phyloP scores from a whole-genome alignment of 148 eudicot genomes.

The Silene latifolia region DNA sequence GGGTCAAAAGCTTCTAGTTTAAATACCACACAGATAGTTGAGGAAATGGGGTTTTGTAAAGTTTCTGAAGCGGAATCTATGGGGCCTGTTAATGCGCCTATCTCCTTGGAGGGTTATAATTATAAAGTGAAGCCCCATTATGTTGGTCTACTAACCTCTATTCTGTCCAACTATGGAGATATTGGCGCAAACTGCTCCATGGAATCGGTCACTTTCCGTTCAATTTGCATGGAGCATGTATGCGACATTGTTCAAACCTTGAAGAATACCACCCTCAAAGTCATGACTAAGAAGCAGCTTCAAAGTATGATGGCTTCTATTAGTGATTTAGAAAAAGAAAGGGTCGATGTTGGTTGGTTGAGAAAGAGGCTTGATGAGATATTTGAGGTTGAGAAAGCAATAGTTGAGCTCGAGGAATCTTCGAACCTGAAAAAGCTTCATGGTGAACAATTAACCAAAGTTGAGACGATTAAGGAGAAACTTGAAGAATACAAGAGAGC shows the following conservation, averaged over 20 bases:
- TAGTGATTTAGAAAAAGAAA: slow-evolving; percentile 4
- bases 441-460: background rate
- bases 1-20: background rate
- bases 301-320: background rate
- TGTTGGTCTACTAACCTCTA: background rate
- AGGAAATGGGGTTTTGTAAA: background rate
- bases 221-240: slow-evolving; percentile 5
- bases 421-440: background rate
- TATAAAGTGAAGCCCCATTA: slow-evolving; percentile 6
- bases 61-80: background rate
- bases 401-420: background rate
- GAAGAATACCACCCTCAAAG: background rate
- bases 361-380: slow-evolving; percentile 16
- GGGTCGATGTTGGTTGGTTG: slow-evolving; percentile 14
- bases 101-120: background rate
- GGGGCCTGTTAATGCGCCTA: background rate
- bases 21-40: background rate
- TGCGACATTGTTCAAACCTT: slow-evolving; percentile 4
- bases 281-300: slow-evolving; percentile 2
- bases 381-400: background rate
- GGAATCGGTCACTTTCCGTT: background rate
- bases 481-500: background rate
- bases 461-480: background rate
- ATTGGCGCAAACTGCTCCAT: slow-evolving; percentile 10
- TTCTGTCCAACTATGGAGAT: slow-evolving; percentile 15